Percentiles rank a stretch among this genome's conserved stretches.
These are phyloP conservation scores for Dryas integrifolia DNA, from an alignment of 331 rosid species.

Conservation along the genomic window DNA sequence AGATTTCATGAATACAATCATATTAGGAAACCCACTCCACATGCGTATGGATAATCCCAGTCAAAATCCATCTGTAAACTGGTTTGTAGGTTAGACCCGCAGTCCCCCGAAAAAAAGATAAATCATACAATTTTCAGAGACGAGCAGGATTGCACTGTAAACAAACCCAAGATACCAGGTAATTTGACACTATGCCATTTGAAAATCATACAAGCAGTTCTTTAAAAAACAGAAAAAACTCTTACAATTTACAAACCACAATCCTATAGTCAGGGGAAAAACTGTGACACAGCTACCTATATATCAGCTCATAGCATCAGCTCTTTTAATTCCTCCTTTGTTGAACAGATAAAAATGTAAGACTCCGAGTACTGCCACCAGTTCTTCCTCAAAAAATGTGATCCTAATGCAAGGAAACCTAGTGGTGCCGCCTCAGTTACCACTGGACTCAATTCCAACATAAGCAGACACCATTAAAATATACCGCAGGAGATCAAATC, in stretches of 20 bases:
- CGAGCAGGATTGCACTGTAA: background rate
- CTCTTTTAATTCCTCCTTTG: conserved; percentile 18
- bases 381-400: conserved; percentile 31
- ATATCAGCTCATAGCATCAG: conserved; percentile 27
- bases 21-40: no score
- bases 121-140: background rate
- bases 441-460: conserved; percentile 27
- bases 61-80: background rate
- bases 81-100: background rate
- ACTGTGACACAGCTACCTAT: conserved; percentile 19
- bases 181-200: background rate
- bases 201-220: background rate
- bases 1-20: background rate
- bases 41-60: background rate
- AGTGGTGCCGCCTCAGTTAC: conserved; percentile 20
- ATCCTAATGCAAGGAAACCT: conserved; percentile 27
- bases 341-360: conserved; percentile 14
- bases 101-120: background rate
- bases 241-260: conserved; percentile 36
- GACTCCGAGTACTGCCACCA: conserved; percentile 27
- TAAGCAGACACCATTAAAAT: conserved; percentile 30
- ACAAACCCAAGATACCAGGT: background rate
- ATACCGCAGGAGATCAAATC: conserved; percentile 29
- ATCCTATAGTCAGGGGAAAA: conserved; percentile 15
- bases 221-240: background rate